These are phyloP conservation scores for Vararia minispora DNA, from an alignment of 768 basidiomycete species.

Conservation along the genomic window DNA sequence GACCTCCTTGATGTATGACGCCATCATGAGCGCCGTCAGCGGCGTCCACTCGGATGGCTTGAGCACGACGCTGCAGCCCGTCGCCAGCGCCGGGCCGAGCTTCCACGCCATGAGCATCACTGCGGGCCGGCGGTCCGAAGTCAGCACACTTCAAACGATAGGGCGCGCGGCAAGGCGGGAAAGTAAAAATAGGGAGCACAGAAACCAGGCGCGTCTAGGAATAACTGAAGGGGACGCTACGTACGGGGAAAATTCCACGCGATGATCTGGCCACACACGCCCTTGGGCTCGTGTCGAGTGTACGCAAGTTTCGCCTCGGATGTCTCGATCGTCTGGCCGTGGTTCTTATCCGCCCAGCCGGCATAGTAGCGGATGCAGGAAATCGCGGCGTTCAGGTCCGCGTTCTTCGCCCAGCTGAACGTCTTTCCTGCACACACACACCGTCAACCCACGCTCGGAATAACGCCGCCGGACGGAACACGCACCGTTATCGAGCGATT, in stretches of 20 bases:
- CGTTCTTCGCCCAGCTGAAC: slow-evolving; percentile 32
- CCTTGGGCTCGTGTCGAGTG: slow-evolving; percentile 54
- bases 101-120: slow-evolving; percentile 51
- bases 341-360: slow-evolving; percentile 87
- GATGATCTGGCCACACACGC: slow-evolving; percentile 47
- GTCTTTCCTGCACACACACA: slow-evolving; percentile 36
- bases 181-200: too few species aligned
- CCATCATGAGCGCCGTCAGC: slow-evolving; percentile 37
- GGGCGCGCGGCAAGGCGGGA: too few species aligned
- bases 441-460: not conserved
- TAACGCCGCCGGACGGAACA: slow-evolving; percentile 1
- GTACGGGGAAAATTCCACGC: slow-evolving; percentile 55
- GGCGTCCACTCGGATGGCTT: slow-evolving; percentile 63
- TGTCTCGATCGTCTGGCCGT: slow-evolving; percentile 66
- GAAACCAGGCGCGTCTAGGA: too few species aligned
- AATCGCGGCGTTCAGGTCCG: slow-evolving; percentile 38
- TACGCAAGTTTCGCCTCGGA: slow-evolving; percentile 37
- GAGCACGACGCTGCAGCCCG: slow-evolving; percentile 48
- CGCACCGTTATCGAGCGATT: slow-evolving; percentile 57
- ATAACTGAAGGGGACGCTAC: too few species aligned
- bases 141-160: too few species aligned
- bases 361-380: slow-evolving; percentile 65
- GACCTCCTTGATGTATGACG: slow-evolving; percentile 38
- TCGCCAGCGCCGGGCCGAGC: slow-evolving; percentile 52
- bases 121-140: too few species aligned